Percentiles rank a stretch among this genome's conserved stretches.
These are phyloP conservation scores for Mycogone perniciosa DNA, from an alignment of 2,329 filamentous ascomycete species.

Conservation along the genomic window DNA sequence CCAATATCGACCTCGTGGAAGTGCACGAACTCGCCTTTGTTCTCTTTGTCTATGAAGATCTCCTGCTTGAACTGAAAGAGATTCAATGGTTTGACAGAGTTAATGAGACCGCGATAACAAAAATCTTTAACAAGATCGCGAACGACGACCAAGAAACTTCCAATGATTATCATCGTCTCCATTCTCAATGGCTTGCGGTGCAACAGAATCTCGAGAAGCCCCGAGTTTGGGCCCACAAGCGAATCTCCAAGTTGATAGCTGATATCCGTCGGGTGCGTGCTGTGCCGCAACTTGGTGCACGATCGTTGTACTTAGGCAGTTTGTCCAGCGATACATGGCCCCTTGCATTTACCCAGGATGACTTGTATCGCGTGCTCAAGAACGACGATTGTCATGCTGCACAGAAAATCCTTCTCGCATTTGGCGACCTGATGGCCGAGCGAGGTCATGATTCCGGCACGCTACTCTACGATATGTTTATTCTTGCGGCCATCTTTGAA, in stretches of 20 bases:
- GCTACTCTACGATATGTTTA: too few species aligned
- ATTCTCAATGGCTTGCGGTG: neutral
- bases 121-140: constrained; percentile 5
- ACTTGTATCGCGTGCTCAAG: too few species aligned
- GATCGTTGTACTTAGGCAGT: neutral
- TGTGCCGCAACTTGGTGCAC: neutral
- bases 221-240: neutral
- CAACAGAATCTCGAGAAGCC: neutral
- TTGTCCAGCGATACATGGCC: too few species aligned
- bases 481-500: too few species aligned
- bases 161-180: neutral
- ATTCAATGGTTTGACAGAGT: constrained; percentile 7
- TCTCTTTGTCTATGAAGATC: neutral
- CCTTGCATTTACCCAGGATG: too few species aligned
- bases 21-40: neutral
- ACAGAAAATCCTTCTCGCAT: too few species aligned
- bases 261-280: neutral
- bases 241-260: neutral
- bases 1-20: constrained; percentile 1
- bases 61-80: neutral
- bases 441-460: too few species aligned
- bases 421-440: too few species aligned
- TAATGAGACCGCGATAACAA: constrained; percentile 1
- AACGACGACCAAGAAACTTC: neutral
- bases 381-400: too few species aligned